Percentiles rank a stretch among this genome's conserved stretches.
phyloP scores from a whole-genome alignment of 805 yeast species.

The Cyberlindnera japonica region DNA sequence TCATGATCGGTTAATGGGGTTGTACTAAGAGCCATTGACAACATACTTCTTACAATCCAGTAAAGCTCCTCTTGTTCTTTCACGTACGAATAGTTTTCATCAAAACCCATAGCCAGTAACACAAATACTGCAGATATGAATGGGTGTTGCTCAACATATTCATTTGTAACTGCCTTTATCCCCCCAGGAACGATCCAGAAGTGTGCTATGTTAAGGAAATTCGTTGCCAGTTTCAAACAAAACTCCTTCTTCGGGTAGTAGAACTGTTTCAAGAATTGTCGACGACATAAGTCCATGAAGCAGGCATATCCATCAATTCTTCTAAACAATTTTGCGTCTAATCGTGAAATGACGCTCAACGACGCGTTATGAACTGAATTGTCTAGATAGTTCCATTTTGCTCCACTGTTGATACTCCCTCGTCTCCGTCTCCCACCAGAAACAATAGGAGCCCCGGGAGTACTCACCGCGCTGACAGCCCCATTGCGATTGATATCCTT shows the following conservation, averaged over 20 bases:
- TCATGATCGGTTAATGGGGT: constrained; percentile 57
- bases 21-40: constrained; percentile 46
- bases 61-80: constrained; percentile 46
- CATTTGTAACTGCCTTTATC: constrained; percentile 41
- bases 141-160: constrained; percentile 47
- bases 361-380: constrained; percentile 34
- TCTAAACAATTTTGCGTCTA: constrained; percentile 39
- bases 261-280: constrained; percentile 42
- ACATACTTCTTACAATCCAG: constrained; percentile 44
- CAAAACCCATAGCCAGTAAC: constrained; percentile 53
- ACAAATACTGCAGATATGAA: constrained; percentile 46
- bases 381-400: constrained; percentile 24
- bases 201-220: constrained; percentile 50
- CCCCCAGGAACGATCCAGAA: constrained; percentile 65
- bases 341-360: constrained; percentile 32
- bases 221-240: constrained; percentile 42
- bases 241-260: constrained; percentile 40
- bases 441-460: not conserved
- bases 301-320: constrained; percentile 26
- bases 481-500: not conserved
- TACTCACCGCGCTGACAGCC: not conserved
- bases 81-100: constrained; percentile 46
- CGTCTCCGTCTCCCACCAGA: constrained; percentile 9
- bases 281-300: constrained; percentile 34
- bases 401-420: constrained; percentile 12